phyloP scores from a whole-genome alignment of 768 basidiomycete species.

The Lentinus brumalis region DNA sequence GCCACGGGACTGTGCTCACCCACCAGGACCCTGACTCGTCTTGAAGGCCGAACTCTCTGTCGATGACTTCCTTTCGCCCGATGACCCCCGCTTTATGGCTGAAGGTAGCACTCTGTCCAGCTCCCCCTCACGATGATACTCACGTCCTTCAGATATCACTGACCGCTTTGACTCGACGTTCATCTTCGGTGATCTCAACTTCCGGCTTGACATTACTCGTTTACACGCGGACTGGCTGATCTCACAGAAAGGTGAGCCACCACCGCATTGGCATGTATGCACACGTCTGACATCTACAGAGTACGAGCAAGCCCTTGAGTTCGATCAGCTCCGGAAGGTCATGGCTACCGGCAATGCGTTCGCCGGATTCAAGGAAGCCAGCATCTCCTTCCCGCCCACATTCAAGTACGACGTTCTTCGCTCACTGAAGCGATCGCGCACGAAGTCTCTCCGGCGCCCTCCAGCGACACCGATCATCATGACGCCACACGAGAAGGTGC shows the following conservation, averaged over 20 bases:
- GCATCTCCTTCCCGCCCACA: slow-evolving; percentile 87
- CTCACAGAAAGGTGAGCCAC: slow-evolving; percentile 63
- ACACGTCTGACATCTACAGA: slow-evolving; percentile 44
- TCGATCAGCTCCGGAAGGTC: slow-evolving; percentile 83
- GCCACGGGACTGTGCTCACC: not conserved
- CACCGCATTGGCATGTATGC: too few relatives aligned
- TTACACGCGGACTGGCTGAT: slow-evolving; percentile 95
- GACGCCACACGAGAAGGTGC: slow-evolving; percentile 25
- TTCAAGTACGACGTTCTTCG: slow-evolving; percentile 89
- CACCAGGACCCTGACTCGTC: not conserved
- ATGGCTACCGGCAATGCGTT: slow-evolving; percentile 74
- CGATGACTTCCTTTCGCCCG: slow-evolving; percentile 69
- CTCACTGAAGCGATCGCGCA: slow-evolving; percentile 44
- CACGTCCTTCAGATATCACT: slow-evolving; percentile 61
- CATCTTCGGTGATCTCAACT: slow-evolving; percentile 90
- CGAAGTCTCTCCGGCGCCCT: slow-evolving; percentile 14
- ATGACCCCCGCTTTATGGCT: slow-evolving; percentile 65
- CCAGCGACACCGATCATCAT: not conserved
- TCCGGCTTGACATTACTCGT: slow-evolving; percentile 84
- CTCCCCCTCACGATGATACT: not conserved
- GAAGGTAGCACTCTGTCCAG: slow-evolving; percentile 54
- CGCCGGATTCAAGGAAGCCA: slow-evolving; percentile 75
- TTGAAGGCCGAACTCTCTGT: slow-evolving; percentile 70
- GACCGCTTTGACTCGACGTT: slow-evolving; percentile 91
- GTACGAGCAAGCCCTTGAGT: slow-evolving; percentile 82